Base-by-base conservation (phyloP, 306 rosid genomes). In the Canavalia ensiformis region DNA sequence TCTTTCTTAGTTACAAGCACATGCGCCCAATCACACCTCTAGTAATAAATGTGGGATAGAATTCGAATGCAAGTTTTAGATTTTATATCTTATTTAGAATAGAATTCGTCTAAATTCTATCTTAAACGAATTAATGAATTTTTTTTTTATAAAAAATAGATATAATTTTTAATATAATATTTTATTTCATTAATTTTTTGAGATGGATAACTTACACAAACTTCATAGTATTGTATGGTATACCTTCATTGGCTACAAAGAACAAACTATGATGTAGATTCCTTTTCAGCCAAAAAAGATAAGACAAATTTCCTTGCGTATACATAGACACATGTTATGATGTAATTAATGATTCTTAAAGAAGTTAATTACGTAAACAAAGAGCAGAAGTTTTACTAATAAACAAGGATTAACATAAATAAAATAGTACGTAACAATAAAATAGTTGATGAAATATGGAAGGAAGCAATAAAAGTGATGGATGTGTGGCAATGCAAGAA, bases 401-500 rank as follows among this genome's bases (percentile, higher is more conserved):
- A 29, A 70, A 47, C 58, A 46, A 46, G 12, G 60, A 70, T 70
- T 31, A 59, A 49, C 31, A 31, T 60, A 60, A 2, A 47, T 10
- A 69, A 10, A 41, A 73, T 4, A 74, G 41, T 41, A 25, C 4
- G 47, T 75, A 75, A 72, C 3, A 31, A 31, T 46, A 42, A 74
- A 57, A n/a, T 46, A 47, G 0, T 45, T 30, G 3, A 46, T 60
- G 71, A 25, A 75, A 45, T 8, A 45, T 6, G 70, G 79, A 56
- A 74, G 42, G 2, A 13, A 74, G 18, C 45, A 44, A 75, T 45
- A 33, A 25, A 37, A 55, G 46, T 33, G 18, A 31, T 60, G 47
- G 8, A 35, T 46, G 71, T 46, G 71, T 45, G 5, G 34, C 25
- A 18, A 18, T 18, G 25, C 25, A 18, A 18, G 41, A 8, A 75